Evolutionary conservation across 345 rosid genomes (phyloP).

Genomic region (Euphorbia tirucalli): DNA sequence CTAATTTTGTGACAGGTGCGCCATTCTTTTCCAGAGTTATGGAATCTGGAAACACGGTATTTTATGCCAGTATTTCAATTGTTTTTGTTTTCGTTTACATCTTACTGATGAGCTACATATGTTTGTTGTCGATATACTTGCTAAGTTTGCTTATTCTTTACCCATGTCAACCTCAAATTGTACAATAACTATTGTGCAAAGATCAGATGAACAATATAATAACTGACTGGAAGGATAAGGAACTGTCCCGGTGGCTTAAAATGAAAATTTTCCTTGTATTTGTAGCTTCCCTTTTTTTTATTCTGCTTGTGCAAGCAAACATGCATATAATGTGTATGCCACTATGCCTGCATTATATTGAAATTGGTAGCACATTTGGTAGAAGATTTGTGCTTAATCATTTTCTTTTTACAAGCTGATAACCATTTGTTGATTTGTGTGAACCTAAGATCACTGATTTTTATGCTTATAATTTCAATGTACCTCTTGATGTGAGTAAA

Average conservation of each 20-base stretch:
- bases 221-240: neutral
- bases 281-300: neutral
- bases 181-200: neutral
- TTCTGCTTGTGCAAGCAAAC: neutral
- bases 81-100: slow-evolving; percentile 2
- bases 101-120: neutral
- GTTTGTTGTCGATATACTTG: slow-evolving; percentile 6
- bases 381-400: neutral
- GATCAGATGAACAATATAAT: neutral
- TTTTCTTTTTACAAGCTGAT: neutral
- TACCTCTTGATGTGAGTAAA: neutral
- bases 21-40: slow-evolving; percentile 84
- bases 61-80: slow-evolving; percentile 8
- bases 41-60: slow-evolving; percentile 85
- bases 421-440: too few species aligned
- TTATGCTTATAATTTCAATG: neutral
- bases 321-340: neutral
- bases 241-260: neutral
- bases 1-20: slow-evolving; percentile 53
- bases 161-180: neutral
- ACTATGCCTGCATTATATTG: neutral
- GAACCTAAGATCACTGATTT: too few species aligned
- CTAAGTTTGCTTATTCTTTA: neutral
- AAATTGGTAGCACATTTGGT: neutral
- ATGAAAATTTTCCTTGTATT: neutral